These are phyloP conservation scores for Taphrina betulina DNA, from an alignment of 1,139 yeast species.

Conservation along the genomic window DNA sequence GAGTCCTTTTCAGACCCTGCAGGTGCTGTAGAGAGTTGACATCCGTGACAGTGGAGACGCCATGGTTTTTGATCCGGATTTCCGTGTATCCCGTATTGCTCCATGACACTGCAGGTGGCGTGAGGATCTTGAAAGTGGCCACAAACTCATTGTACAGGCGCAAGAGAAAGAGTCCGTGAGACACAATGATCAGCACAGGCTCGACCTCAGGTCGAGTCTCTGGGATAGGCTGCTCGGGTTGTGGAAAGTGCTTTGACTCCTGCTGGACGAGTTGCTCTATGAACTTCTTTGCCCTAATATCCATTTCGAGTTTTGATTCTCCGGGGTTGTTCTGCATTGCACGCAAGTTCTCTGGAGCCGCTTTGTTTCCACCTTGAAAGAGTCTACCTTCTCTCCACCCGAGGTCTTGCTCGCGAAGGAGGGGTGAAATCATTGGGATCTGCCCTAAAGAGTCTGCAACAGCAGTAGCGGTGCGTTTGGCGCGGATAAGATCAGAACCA, in stretches of 20 bases:
- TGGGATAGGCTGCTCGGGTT: not conserved
- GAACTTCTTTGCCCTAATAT: slow-evolving; percentile 5
- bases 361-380: slow-evolving; percentile 16
- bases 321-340: slow-evolving; percentile 7
- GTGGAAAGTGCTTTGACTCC: not conserved
- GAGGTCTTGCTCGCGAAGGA: slow-evolving; percentile 24
- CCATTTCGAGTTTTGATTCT: slow-evolving; percentile 20
- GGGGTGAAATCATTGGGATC: not conserved
- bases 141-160: slow-evolving; percentile 12
- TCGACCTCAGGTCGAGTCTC: not conserved
- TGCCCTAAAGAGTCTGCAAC: not conserved
- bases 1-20: slow-evolving; percentile 23
- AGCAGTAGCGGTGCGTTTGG: slow-evolving; percentile 12
- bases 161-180: slow-evolving; percentile 27
- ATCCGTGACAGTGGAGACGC: slow-evolving; percentile 2
- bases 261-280: not conserved
- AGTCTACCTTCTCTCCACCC: slow-evolving; percentile 29
- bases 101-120: slow-evolving; percentile 19
- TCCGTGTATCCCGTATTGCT: slow-evolving; percentile 26
- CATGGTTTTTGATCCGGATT: not conserved
- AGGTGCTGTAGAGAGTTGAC: slow-evolving; percentile 17
- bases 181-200: slow-evolving; percentile 3
- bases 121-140: not conserved
- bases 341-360: not conserved
- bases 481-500: slow-evolving; percentile 14